These are phyloP conservation scores for Ceratobasidium sp. DNA, from an alignment of 1,284 basidiomycete genomes.

Conservation along the genomic window DNA sequence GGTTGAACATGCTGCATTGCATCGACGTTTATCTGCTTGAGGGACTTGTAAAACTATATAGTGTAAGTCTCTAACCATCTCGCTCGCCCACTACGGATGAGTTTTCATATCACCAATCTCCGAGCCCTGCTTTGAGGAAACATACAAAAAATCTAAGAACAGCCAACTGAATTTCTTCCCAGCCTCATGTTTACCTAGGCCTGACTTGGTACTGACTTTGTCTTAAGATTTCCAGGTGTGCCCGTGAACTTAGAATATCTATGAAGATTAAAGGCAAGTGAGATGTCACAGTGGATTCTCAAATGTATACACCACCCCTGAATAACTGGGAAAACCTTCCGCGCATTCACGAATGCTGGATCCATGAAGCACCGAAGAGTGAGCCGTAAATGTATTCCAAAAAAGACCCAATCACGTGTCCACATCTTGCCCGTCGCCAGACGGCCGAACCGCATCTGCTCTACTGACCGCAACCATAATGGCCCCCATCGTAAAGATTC, in stretches of 20 bases:
- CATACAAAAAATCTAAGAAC: conserved; percentile 43
- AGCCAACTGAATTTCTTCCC: conserved; percentile 24
- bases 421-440: conserved; percentile 22
- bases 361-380: too few species aligned
- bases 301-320: neutral
- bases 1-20: neutral
- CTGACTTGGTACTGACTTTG: neutral
- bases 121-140: conserved; percentile 42
- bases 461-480: neutral
- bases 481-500: conserved; percentile 34
- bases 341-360: too few species aligned
- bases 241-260: neutral
- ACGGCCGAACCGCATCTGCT: conserved; percentile 2
- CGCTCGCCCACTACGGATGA: conserved; percentile 24
- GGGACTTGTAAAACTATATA: neutral
- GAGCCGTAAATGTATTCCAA: too few species aligned
- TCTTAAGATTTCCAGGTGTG: neutral
- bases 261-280: neutral
- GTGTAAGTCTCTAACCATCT: neutral
- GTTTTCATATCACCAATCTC: conserved; percentile 39
- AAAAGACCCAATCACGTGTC: conserved; percentile 6
- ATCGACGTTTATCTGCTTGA: neutral
- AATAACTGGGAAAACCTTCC: too few species aligned
- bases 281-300: neutral
- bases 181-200: neutral